Evolutionary conservation across 495 filamentous ascomycete genomes (phyloP).

Genomic region (Penicillium maclennaniae): DNA sequence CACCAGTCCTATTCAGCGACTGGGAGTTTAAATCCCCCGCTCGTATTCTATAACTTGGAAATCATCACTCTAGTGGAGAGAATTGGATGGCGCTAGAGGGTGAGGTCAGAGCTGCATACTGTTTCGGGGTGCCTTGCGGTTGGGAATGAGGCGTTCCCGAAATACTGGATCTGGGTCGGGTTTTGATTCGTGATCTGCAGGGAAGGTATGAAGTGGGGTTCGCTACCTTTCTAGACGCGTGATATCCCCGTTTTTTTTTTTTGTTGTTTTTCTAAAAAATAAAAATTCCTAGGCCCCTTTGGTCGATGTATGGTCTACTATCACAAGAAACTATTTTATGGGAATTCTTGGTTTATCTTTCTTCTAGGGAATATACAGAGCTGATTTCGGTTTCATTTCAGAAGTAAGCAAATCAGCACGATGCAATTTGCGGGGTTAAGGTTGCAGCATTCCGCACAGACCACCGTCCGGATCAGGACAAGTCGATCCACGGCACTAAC

Average conservation of each 20-base stretch:
- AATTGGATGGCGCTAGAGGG: neutral
- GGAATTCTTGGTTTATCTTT: too few species aligned
- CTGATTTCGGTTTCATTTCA: too few species aligned
- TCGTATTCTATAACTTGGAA: neutral
- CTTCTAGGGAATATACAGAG: too few species aligned
- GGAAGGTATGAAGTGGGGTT: neutral
- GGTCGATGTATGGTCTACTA: too few species aligned
- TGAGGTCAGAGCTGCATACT: neutral
- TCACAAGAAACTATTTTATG: too few species aligned
- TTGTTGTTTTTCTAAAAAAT: too few species aligned
- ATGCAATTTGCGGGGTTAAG: conserved; percentile 30
- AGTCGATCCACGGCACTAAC: neutral
- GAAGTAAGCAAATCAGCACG: too few species aligned
- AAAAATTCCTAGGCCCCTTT: too few species aligned
- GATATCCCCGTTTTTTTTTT: neutral
- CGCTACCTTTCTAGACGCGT: too few species aligned
- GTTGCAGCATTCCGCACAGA: conserved; percentile 27
- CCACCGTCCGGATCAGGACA: conserved; percentile 4
- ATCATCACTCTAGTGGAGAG: neutral
- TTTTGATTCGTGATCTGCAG: neutral
- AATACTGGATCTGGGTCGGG: neutral
- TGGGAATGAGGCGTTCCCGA: conserved; percentile 1
- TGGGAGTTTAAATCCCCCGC: neutral
- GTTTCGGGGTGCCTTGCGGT: neutral
- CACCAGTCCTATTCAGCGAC: neutral